Conservation (phyloP, 176 grass and related monocot species). For the Metroxylon sagu region DNA sequence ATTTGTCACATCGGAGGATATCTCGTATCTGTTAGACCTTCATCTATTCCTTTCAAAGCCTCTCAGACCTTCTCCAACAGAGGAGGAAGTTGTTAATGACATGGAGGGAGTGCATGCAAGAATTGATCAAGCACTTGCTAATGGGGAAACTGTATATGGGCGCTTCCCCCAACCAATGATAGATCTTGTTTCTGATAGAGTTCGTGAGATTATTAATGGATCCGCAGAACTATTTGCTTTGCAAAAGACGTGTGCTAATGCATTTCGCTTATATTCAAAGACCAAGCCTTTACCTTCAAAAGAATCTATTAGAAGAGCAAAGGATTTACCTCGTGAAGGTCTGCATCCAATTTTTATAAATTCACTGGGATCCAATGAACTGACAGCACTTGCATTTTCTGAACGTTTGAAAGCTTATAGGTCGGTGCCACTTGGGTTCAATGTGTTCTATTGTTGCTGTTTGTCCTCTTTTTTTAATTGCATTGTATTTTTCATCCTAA, state of each 20-base stretch:
- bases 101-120: slow-evolving; percentile 46
- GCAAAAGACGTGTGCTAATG: slow-evolving; percentile 76
- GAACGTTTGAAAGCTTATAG: slow-evolving; percentile 72
- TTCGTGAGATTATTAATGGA: slow-evolving; percentile 64
- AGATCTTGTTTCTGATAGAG: slow-evolving; percentile 79
- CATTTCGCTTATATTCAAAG: slow-evolving; percentile 74
- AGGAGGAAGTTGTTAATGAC: slow-evolving; percentile 82
- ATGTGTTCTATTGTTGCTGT: neutral
- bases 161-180: slow-evolving; percentile 78
- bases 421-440: slow-evolving; percentile 23
- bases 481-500: no score
- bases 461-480: no score
- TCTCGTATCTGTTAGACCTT: slow-evolving; percentile 70
- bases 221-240: slow-evolving; percentile 46
- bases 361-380: slow-evolving; percentile 54
- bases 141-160: slow-evolving; percentile 73
- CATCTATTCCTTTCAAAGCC: slow-evolving; percentile 93
- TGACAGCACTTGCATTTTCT: slow-evolving; percentile 85
- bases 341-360: slow-evolving; percentile 76
- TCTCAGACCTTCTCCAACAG: slow-evolving; percentile 71
- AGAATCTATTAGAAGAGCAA: slow-evolving; percentile 72
- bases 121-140: slow-evolving; percentile 64
- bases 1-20: slow-evolving; percentile 89
- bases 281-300: slow-evolving; percentile 65
- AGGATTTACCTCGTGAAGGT: slow-evolving; percentile 79